A percentile compares a stretch with the other conserved stretches of the same genome.
Evolutionary conservation across 768 basidiomycete species (phyloP).

Genomic region (Serendipita sp.): DNA sequence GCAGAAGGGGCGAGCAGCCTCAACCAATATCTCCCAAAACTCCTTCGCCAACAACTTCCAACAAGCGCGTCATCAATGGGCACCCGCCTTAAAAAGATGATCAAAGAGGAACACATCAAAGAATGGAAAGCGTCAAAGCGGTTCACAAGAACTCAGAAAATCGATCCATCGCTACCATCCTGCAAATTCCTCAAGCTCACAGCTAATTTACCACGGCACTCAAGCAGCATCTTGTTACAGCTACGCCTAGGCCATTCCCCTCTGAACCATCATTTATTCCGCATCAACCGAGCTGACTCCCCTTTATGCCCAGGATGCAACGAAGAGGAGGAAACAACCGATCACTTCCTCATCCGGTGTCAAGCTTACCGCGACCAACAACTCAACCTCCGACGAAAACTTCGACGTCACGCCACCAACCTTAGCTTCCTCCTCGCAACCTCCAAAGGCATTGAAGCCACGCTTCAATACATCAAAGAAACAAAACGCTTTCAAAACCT

Average conservation of each 20-base stretch:
- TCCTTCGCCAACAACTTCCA: conserved; percentile 9
- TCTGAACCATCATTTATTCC: background rate
- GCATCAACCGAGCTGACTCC: background rate
- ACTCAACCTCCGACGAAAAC: background rate
- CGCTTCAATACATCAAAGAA: background rate
- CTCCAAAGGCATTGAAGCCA: background rate
- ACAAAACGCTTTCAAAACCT: background rate
- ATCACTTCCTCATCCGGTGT: background rate
- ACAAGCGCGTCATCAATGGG: conserved; percentile 13
- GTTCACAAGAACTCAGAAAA: background rate
- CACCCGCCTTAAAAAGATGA: background rate
- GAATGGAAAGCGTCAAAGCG: background rate
- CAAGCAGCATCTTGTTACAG: background rate
- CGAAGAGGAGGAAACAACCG: background rate
- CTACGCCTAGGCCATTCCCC: background rate
- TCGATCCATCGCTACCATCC: background rate
- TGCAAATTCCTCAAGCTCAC: background rate
- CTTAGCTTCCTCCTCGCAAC: background rate
- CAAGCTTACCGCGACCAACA: background rate
- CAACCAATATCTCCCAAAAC: background rate
- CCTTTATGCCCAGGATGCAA: background rate
- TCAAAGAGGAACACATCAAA: background rate
- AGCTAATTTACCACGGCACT: background rate
- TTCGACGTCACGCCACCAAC: background rate
- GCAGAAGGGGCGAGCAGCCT: background rate